Evolutionary conservation across 169 alveolate species (phyloP), one percentile per base, ranked within the genome.

Genomic region (Eimeria necatrix): DNA sequence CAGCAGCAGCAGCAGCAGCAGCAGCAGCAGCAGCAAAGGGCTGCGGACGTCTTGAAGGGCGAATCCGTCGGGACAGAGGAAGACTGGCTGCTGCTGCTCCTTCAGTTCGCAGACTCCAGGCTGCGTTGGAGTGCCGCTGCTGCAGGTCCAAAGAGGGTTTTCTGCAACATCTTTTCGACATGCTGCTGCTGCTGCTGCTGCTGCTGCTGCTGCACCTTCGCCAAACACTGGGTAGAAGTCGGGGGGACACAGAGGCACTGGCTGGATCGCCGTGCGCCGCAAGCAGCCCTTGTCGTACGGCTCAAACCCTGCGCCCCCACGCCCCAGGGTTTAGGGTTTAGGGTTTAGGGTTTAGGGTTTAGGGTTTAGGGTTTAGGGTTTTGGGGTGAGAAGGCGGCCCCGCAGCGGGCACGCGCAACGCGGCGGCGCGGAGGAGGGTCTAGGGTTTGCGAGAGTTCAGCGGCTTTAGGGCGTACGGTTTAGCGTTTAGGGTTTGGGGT

Each of bases 251-350:
- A 87, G 48, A 10, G 93, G 93, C 4, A 87, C 20, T 49, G 93
- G 83, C 22, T 64, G 93, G 52, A 87, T 20, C 49, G 60, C 3
- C 51, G 74, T 73, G 51, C 68, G 81, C 70, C 93, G 93, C 32
- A 87, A 7, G 70, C 93, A 87, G 71, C 93, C 93, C 61, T 87
- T 87, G 51, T 87, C 93, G 84, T 87, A 87, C 32, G 93, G 93
- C 70, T 46, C 83, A n/a, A 60, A 87, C 26, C 93, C 93, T 87
- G 81, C 8, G 14, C 46, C 51, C 8, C 8, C 93, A 8, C 70
- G 24, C 59, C 76, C 18, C 24, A 41, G 5, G n/a, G 20, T 56
- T 56, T n/a, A n/a, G n/a, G n/a, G 26, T n/a, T 9, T n/a, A 68
- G 16, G 26, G 26, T 5, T 6, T 5, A 9, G 26, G 26, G 78